Percentiles rank a stretch among this genome's conserved stretches.
phyloP scores from a whole-genome alignment of 2,329 filamentous ascomycete genomes.

The Fusarium fujikuroi region DNA sequence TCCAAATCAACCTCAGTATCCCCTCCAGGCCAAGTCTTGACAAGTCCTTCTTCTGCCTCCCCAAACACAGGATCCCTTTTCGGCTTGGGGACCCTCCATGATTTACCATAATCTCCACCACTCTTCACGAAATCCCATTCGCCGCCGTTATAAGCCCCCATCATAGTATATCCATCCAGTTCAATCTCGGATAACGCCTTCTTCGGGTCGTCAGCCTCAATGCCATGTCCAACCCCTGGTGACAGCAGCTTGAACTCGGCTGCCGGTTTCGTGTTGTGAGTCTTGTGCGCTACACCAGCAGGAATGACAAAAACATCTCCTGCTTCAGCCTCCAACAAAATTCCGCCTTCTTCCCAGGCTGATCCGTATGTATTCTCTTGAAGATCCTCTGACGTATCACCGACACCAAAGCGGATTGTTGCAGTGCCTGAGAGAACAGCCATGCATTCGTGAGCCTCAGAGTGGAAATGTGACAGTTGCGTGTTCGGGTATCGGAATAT shows the following conservation, averaged over 20 bases:
- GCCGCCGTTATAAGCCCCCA: conserved; percentile 60
- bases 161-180: conserved; percentile 46
- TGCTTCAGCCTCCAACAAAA: conserved; percentile 58
- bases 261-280: conserved; percentile 54
- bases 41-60: neutral
- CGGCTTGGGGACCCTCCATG: conserved; percentile 36
- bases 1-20: neutral
- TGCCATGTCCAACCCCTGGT: conserved; percentile 54
- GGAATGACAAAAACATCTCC: conserved; percentile 71
- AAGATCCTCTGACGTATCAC: conserved; percentile 55
- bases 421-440: conserved; percentile 63
- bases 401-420: conserved; percentile 65
- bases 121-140: conserved; percentile 37
- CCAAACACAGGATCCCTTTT: conserved; percentile 36
- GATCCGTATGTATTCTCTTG: conserved; percentile 53
- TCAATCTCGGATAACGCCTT: conserved; percentile 51
- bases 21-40: conserved; percentile 28
- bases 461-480: conserved; percentile 68
- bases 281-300: conserved; percentile 66
- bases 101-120: conserved; percentile 34
- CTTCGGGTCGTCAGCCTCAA: conserved; percentile 50
- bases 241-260: conserved; percentile 51
- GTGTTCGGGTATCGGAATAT: conserved; percentile 66
- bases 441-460: conserved; percentile 67
- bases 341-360: conserved; percentile 57